Conservation (phyloP, 768 basidiomycete genomes). For the Pilatotrama ljubarskyi region DNA sequence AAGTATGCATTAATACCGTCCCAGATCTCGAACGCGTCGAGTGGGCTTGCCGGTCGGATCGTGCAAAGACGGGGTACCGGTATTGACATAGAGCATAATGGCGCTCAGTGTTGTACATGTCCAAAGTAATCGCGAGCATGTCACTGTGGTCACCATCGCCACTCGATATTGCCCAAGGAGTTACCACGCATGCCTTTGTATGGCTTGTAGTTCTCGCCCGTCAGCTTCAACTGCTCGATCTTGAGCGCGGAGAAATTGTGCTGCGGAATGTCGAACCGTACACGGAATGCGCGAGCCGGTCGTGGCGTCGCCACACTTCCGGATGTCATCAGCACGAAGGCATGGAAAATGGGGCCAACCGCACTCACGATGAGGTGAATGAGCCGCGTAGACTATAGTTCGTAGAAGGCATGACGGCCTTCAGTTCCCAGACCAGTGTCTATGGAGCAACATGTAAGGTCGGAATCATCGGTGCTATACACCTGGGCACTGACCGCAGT, state of each 20-base stretch:
- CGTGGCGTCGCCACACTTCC: constrained; percentile 43
- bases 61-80: neutral
- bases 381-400: constrained; percentile 78
- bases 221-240: constrained; percentile 82
- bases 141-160: constrained; percentile 34
- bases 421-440: constrained; percentile 81
- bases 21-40: no score
- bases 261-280: constrained; percentile 68
- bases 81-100: neutral
- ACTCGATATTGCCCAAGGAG: constrained; percentile 70
- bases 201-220: constrained; percentile 81
- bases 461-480: neutral
- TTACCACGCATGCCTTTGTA: constrained; percentile 86
- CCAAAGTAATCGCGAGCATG: no score
- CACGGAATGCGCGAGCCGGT: constrained; percentile 73
- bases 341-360: neutral
- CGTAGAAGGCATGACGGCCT: constrained; percentile 58
- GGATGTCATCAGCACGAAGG: constrained; percentile 5
- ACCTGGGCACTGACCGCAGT: constrained; percentile 7
- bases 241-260: constrained; percentile 78
- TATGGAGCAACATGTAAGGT: constrained; percentile 30
- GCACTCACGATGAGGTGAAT: constrained; percentile 63
- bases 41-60: no score
- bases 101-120: no score
- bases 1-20: constrained; percentile 20